phyloP scores from a whole-genome alignment of 2,329 filamentous ascomycete species.

The Uncinocarpus reesii region DNA sequence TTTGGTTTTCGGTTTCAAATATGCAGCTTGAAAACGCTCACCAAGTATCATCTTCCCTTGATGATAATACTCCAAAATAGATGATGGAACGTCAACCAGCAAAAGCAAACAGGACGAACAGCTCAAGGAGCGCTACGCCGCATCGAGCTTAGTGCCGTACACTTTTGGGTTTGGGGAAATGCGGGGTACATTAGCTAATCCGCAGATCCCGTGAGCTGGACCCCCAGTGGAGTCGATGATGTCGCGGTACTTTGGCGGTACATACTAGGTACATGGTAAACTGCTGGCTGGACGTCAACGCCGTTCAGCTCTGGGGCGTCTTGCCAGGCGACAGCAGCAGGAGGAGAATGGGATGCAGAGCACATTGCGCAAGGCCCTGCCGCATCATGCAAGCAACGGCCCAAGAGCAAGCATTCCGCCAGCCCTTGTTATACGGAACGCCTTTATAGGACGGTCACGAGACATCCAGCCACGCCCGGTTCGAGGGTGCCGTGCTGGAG shows the following conservation, averaged over 20 bases:
- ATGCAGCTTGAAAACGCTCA: neutral
- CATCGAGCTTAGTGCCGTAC: neutral
- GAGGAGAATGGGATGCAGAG: too few relatives aligned
- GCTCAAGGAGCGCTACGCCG: neutral
- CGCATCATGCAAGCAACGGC: neutral
- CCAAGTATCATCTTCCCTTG: neutral
- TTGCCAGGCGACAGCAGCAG: too few relatives aligned
- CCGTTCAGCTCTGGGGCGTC: too few relatives aligned
- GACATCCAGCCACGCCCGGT: conserved; percentile 1
- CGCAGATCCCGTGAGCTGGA: conserved; percentile 7
- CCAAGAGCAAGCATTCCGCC: neutral
- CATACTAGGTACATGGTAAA: neutral
- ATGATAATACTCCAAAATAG: too few relatives aligned
- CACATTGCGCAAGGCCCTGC: neutral
- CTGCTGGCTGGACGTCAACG: neutral
- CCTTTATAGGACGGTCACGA: conserved; percentile 1
- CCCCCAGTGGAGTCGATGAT: conserved; percentile 9
- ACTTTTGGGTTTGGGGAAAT: conserved; percentile 2
- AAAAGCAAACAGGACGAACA: neutral
- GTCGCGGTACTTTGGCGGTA: conserved; percentile 8
- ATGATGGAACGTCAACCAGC: too few relatives aligned
- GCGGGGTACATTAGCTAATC: conserved; percentile 16
- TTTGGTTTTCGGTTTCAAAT: neutral
- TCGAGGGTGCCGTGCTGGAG: neutral
- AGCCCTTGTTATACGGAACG: neutral